Evolutionary conservation across 495 filamentous ascomycete species (phyloP).

Genomic region (Haplographium delicatum): DNA sequence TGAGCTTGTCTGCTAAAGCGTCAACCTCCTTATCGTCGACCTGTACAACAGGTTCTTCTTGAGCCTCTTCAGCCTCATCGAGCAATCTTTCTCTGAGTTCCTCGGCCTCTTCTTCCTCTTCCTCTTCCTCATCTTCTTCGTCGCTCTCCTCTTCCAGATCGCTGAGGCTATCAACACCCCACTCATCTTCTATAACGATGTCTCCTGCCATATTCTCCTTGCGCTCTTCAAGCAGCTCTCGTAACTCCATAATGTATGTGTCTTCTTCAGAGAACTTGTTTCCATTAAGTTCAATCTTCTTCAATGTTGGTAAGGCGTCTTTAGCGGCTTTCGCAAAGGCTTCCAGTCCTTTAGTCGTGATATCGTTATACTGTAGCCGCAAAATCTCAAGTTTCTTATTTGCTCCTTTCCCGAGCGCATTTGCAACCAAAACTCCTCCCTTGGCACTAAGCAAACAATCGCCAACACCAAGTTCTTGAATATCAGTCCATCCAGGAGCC

Average conservation of each 20-base stretch:
- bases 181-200: conserved; percentile 57
- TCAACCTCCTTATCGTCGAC: conserved; percentile 76
- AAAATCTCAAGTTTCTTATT: conserved; percentile 75
- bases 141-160: conserved; percentile 72
- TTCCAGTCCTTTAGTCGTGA: conserved; percentile 67
- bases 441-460: conserved; percentile 81
- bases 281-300: conserved; percentile 87
- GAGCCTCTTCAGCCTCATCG: conserved; percentile 66
- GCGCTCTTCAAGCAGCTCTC: conserved; percentile 47
- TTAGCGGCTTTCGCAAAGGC: conserved; percentile 60
- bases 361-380: conserved; percentile 91
- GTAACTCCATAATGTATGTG: conserved; percentile 44
- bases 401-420: conserved; percentile 65
- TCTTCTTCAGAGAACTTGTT: conserved; percentile 93
- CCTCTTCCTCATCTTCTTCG: conserved; percentile 65
- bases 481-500: conserved; percentile 63
- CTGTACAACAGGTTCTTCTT: conserved; percentile 67
- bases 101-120: conserved; percentile 60
- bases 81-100: conserved; percentile 59
- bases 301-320: conserved; percentile 61
- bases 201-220: conserved; percentile 59
- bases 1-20: conserved; percentile 66
- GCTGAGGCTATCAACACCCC: conserved; percentile 81
- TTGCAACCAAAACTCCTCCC: conserved; percentile 67
- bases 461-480: conserved; percentile 80